A percentile compares a stretch with the other conserved stretches of the same genome.
phyloP scores from a whole-genome alignment of 2,329 filamentous ascomycete genomes.

The Paecilomyces variotii region DNA sequence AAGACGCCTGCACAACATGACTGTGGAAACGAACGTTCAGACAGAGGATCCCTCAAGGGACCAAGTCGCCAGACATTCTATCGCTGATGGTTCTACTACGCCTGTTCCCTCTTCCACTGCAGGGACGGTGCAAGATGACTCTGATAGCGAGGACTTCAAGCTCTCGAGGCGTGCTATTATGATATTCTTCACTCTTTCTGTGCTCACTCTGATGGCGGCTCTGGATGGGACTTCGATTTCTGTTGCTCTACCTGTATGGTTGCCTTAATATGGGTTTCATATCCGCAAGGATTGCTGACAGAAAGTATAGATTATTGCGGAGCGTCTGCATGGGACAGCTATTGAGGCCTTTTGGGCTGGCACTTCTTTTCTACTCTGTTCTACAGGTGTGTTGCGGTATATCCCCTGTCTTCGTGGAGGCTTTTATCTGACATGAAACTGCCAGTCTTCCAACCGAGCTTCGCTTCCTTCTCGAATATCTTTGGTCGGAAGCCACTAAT shows the following conservation, averaged over 20 bases:
- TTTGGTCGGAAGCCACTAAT: slow-evolving; percentile 40
- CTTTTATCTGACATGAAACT: slow-evolving; percentile 4
- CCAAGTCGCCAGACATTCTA: background rate
- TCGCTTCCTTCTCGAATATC: slow-evolving; percentile 40
- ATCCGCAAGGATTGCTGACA: background rate
- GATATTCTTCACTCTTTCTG: slow-evolving; percentile 17
- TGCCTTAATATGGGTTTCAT: background rate
- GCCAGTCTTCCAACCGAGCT: slow-evolving; percentile 45
- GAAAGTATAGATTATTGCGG: slow-evolving; percentile 20
- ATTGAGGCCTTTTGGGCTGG: slow-evolving; percentile 45
- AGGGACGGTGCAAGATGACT: background rate
- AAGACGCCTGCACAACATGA: background rate
- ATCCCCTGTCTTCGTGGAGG: background rate
- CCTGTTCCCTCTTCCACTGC: background rate
- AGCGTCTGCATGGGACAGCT: slow-evolving; percentile 24
- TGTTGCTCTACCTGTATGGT: slow-evolving; percentile 46
- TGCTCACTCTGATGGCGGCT: slow-evolving; percentile 54
- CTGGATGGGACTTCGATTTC: slow-evolving; percentile 59
- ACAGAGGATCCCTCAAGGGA: background rate
- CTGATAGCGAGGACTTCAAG: background rate
- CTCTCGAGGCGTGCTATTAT: slow-evolving; percentile 2
- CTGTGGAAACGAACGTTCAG: background rate
- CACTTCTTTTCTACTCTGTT: slow-evolving; percentile 40
- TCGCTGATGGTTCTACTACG: background rate
- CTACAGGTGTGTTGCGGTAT: slow-evolving; percentile 13